Evolutionary conservation across 305 asterid genomes (phyloP).

Genomic region (Fraxinus xanthoxyloides): DNA sequence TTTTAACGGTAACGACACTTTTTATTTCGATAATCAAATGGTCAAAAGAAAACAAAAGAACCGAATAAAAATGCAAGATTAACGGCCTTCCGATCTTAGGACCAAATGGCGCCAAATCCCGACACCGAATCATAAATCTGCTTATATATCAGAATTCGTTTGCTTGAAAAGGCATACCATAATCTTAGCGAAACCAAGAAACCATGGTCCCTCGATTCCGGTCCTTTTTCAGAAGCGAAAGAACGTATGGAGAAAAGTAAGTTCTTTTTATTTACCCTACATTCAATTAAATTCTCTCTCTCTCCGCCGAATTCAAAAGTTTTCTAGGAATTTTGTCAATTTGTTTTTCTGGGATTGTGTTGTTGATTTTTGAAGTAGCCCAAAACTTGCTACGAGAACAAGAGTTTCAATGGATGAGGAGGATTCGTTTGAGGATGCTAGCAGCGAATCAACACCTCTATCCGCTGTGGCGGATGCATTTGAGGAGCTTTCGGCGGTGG

Average conservation of each 20-base stretch:
- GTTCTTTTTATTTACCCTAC: not conserved
- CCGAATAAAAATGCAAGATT: not conserved
- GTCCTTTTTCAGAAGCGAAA: slow-evolving; percentile 31
- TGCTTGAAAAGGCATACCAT: slow-evolving; percentile 26
- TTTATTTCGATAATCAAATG: not conserved
- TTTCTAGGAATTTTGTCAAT: not conserved
- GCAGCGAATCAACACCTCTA: slow-evolving; percentile 47
- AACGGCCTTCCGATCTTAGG: not conserved
- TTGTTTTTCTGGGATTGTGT: slow-evolving; percentile 18
- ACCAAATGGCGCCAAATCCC: slow-evolving; percentile 4
- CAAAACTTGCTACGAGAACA: not conserved
- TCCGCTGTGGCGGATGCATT: slow-evolving; percentile 80
- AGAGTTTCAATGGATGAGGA: slow-evolving; percentile 42
- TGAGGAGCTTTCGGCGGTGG: slow-evolving; percentile 60
- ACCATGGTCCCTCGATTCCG: slow-evolving; percentile 39
- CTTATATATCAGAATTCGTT: not conserved
- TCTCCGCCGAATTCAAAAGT: not conserved
- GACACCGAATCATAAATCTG: not conserved
- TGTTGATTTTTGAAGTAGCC: slow-evolving; percentile 39
- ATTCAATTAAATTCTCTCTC: not conserved
- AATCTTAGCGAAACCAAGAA: slow-evolving; percentile 27
- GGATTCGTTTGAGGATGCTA: slow-evolving; percentile 42
- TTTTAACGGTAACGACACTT: not conserved
- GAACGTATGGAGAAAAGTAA: slow-evolving; percentile 29
- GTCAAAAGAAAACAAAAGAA: not conserved